Base-by-base conservation (phyloP, 331 rosid species). In the Prunus yedoensis region DNA sequence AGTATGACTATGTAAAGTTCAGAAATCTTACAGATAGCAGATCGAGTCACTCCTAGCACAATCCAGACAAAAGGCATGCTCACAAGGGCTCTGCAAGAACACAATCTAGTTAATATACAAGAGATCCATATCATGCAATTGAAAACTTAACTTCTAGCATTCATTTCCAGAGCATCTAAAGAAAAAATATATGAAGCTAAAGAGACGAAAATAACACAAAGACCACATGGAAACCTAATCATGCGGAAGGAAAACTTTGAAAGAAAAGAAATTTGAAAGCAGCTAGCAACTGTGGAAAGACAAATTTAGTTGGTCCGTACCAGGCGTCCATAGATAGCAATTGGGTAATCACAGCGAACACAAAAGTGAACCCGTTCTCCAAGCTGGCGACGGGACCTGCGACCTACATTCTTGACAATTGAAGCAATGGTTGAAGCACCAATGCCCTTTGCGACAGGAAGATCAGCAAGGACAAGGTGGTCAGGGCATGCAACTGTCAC, bases 291-390 rank as follows among this genome's bases (percentile, higher is more conserved):
- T 7, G 7, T 15, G 32, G 28, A 66, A 41, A 65, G 16, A 38
- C 51, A 65, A 10, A 12, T 35, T 21, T 21, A 21, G 10, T 43
- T 7, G 12, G 74, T 59, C 10, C 41, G 74, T 80, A 95, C 99
- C 97, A 95, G 85, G 52, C 97, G 89, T 66, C 99, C 99, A 80
- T 91, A 95, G 52, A 88, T 85, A 54, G 98, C 94, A 4, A 95
- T 85, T 0, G 99, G 99, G 70, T 84, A 92, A 83, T 92, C 99
- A 74, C 99, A 95, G 59, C 97, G 88, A 74, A 95, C 99, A 72
- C 99, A 95, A 79, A 95, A 92, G 83, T 95, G 99, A 51, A 91
- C 97, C 2, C 99, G 88, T 69, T 95, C 96, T 1, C 99, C 99
- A 43, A 92, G 99, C 81, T 91, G 99, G 73, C 99, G 96, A 66